Conservation (phyloP, 331 rosid species). For the Quercus tomentella region DNA sequence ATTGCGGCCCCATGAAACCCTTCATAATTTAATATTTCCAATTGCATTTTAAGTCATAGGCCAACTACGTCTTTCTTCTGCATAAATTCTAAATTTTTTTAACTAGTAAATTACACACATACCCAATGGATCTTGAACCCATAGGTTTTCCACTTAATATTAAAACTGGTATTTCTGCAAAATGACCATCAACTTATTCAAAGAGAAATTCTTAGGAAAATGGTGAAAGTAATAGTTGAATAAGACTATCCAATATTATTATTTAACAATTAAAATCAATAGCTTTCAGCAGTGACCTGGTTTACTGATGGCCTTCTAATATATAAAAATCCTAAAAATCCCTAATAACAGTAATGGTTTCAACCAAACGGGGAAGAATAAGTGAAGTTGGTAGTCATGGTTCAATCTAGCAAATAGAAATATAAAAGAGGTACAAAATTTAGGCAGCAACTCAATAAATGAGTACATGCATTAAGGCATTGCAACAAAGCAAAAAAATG, state of each 20-base stretch:
- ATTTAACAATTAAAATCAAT: neutral
- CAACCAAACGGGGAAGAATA: neutral
- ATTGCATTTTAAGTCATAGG: no score
- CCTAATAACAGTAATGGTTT: neutral
- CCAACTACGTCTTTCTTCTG: neutral
- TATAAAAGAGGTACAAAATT: neutral
- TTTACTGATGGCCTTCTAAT: neutral
- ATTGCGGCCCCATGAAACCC: no score
- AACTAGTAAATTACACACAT: no score
- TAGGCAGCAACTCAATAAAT: neutral
- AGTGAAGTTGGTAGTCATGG: neutral
- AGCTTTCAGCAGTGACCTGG: neutral
- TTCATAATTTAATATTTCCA: no score
- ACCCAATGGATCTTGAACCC: neutral
- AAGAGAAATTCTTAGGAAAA: neutral
- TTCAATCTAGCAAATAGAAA: neutral
- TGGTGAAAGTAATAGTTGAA: neutral
- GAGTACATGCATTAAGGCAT: no score
- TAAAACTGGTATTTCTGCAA: neutral
- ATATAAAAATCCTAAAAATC: neutral
- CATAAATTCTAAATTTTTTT: neutral
- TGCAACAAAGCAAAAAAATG: no score
- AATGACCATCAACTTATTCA: neutral
- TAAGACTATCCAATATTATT: neutral
- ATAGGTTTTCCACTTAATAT: neutral